Evolutionary conservation across 768 basidiomycete species (phyloP), one percentile per base, ranked within the genome.

Genomic region (Calocybe cyanea): DNA sequence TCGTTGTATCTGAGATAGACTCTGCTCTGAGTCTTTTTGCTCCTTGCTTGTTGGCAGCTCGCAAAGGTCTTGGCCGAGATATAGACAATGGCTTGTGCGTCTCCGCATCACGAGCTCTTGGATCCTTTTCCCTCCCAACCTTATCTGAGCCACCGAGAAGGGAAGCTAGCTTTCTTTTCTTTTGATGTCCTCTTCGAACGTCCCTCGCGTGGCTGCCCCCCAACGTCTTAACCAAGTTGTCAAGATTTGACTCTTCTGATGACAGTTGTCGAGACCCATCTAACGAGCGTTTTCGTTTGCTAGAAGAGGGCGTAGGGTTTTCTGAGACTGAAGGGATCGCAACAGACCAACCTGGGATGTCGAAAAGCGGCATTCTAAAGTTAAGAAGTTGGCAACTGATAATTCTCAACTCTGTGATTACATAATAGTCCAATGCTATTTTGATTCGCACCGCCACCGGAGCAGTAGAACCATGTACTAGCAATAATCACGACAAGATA

Each of bases 311-410:
- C 1, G 49, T 43, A 30, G 48, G 53, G 4, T 63, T 55, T 34
- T 68, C 63, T 23, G 65, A 46, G 36, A 78, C 60, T 5, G 76
- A 74, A 7, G 57, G 62, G 17, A 69, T 59, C 30, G 71, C 63
- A 11, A 86, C 64, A 23, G 77, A 71, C 85, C 85, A 87, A 14
- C 85, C 85, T 3, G 84, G 79, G 15, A 87, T 78, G 34, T 83
- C 68, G 62, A 87, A 87, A 52, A 78, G 66, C 46, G 73, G 58
- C 74, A 76, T 77, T 15, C n/a, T n/a, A 17, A 48, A 36, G 24
- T 30, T 46, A 30, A 21, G 36, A 15, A 10, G 9, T 7, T 4
- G 15, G 9, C n/a, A n/a, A n/a, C n/a, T n/a, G n/a, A n/a, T n/a
- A n/a, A n/a, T n/a, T n/a, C n/a, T n/a, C n/a, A n/a, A n/a, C n/a